Base-by-base conservation (phyloP, 139 green algal species). In the Volvox reticuliferus region DNA sequence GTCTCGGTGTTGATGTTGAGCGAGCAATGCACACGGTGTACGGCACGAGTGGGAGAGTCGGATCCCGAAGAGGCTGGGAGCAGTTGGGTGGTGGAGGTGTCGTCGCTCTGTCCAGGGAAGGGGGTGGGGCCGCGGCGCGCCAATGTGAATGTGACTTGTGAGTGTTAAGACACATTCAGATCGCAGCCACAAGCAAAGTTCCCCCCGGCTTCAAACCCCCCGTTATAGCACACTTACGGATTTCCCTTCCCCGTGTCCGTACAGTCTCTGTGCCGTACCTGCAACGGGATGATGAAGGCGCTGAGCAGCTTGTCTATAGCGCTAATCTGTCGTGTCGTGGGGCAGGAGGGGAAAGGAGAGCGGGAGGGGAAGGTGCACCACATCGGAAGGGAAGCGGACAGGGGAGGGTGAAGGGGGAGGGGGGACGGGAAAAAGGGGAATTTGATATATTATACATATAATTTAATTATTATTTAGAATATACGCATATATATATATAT, bases 1-100 rank as follows among this genome's bases (percentile, higher is more conserved):
- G 98, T 99, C 96, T 99, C 98, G 0, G 98, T 99, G 95, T 99
- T 99, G 94, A 99, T 98, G 96, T 99, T 99, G 71, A 99, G 94
- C 28, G 95, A 98, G 94, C 97, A 99, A 93, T 99, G 98, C 55
- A 99, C 94, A 20, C 98, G 94, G 76, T 95, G 79, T 71, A 90
- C 73, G 32, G n/a, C 22, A 19, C 86, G 86, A 2, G 20, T 36
- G 63, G 30, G 0, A 21, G 20, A 2, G 63, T 33, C 33, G 16
- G 63, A 22, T 19, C 44, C 63, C 30, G 30, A 12, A 16, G 81
- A 9, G 24, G 14, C 26, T 32, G 32, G 71, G 22, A 82, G 55
- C 24, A 67, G 30, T 44, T 67, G 62, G 62, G 75, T 91, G 79
- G 67, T 84, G 88, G 36, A 83, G 79, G 37, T 91, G 69, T 20